phyloP scores from a whole-genome alignment of 352 stramenopile species.

The Thalassiosira livingstoniorum region DNA sequence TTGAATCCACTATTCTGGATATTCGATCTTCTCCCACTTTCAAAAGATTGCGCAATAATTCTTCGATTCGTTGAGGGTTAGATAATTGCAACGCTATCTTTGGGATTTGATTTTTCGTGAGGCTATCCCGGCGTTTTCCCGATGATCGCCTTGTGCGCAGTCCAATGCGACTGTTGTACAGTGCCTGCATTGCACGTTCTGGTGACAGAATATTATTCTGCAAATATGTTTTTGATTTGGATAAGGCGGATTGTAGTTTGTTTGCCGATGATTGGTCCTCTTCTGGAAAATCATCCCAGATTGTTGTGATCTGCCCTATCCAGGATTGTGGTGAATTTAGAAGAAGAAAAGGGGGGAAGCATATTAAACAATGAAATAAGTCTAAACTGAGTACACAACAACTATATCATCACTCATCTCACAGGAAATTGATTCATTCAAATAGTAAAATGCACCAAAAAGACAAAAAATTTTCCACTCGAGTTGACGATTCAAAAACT shows the following conservation, averaged over 20 bases:
- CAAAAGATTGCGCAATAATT: constrained; percentile 70
- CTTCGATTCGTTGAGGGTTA: constrained; percentile 46
- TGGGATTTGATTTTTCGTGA: constrained; percentile 76
- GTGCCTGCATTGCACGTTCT: constrained; percentile 67
- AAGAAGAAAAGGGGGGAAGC: neutral
- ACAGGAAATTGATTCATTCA: constrained; percentile 52
- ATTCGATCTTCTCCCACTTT: constrained; percentile 68
- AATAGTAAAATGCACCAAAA: neutral
- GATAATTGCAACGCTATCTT: constrained; percentile 45
- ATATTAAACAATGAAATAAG: neutral
- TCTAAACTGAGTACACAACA: neutral
- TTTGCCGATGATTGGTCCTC: constrained; percentile 13
- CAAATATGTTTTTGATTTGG: constrained; percentile 17
- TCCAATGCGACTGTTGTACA: constrained; percentile 65
- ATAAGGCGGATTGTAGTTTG: constrained; percentile 23
- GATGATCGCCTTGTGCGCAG: constrained; percentile 34
- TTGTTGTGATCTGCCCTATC: constrained; percentile 75
- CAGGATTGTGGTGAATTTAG: neutral
- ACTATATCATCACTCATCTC: neutral
- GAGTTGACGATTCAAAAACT: no score
- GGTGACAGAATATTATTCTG: constrained; percentile 51
- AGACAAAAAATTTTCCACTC: constrained; percentile 1
- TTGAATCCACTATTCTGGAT: constrained; percentile 70
- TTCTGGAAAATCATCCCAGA: constrained; percentile 62
- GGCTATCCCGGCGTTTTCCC: constrained; percentile 20